Percentiles rank a stretch among this genome's conserved stretches.
phyloP scores from a whole-genome alignment of 345 rosid genomes.

The Dimocarpus longan region DNA sequence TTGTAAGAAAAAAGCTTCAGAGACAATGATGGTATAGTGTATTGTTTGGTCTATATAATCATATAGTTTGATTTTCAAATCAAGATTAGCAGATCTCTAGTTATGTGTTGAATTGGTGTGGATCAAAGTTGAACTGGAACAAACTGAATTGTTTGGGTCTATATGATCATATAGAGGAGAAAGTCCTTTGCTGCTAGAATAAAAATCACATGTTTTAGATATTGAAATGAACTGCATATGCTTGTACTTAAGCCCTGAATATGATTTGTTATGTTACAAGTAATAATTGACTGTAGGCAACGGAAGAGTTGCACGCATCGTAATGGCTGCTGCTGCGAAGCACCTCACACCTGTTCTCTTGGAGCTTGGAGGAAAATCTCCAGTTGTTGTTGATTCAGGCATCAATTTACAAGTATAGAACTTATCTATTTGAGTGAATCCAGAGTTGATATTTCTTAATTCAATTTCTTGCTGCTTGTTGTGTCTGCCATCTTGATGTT shows the following conservation, averaged over 20 bases:
- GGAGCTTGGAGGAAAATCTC: conserved; percentile 97
- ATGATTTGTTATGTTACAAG: not conserved
- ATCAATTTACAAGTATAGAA: conserved; percentile 61
- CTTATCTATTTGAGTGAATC: not conserved
- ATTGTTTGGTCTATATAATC: not conserved
- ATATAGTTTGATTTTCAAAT: not conserved
- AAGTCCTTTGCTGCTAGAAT: conserved; percentile 2
- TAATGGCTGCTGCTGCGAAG: conserved; percentile 96
- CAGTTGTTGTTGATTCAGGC: conserved; percentile 77
- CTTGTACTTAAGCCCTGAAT: conserved; percentile 4
- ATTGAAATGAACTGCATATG: conserved; percentile 5
- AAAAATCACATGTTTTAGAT: conserved; percentile 10
- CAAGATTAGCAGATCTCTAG: not conserved
- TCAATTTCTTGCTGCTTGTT: conserved; percentile 9
- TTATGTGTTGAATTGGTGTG: not conserved
- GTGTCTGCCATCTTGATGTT: conserved; percentile 3
- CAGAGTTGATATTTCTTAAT: not conserved
- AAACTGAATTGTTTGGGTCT: not conserved
- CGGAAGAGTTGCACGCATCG: conserved; percentile 70
- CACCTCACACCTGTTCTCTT: conserved; percentile 89
- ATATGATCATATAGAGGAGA: not conserved
- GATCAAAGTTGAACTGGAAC: not conserved
- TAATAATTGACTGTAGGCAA: conserved; percentile 54
- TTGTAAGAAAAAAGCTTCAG: not conserved
- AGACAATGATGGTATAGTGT: not conserved